phyloP scores from a whole-genome alignment of 1,284 basidiomycete genomes.

The Pholiota adiposa region DNA sequence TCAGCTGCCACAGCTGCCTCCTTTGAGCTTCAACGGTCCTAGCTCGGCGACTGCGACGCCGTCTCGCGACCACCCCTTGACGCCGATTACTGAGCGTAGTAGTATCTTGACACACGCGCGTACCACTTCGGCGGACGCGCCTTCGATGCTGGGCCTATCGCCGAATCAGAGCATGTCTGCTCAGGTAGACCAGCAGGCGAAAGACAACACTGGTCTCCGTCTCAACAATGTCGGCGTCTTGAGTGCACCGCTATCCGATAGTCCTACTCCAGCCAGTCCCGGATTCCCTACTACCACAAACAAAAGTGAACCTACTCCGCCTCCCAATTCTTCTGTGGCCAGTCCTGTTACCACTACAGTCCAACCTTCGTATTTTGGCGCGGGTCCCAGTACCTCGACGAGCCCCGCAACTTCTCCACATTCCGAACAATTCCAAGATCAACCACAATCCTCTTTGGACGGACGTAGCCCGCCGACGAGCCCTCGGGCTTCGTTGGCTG shows the following conservation, averaged over 20 bases:
- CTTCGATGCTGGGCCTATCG: constrained; percentile 14
- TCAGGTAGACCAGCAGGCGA: constrained; percentile 4
- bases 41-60: constrained; percentile 24
- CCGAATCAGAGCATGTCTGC: constrained; percentile 12
- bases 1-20: constrained; percentile 55
- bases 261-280: constrained; percentile 15
- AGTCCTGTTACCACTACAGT: constrained; percentile 10
- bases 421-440: constrained; percentile 4
- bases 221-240: constrained; percentile 4
- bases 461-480: constrained; percentile 16
- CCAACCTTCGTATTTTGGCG: constrained; percentile 7
- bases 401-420: constrained; percentile 16
- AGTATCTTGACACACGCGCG: constrained; percentile 21
- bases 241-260: constrained; percentile 15
- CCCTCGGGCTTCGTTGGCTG: not conserved
- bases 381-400: constrained; percentile 9
- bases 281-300: not conserved
- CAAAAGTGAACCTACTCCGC: not conserved
- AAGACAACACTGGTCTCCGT: not conserved
- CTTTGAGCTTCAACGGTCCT: constrained; percentile 44
- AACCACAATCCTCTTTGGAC: constrained; percentile 4
- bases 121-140: constrained; percentile 16
- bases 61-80: constrained; percentile 43
- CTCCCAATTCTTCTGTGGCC: constrained; percentile 6
- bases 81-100: constrained; percentile 33